Evolutionary conservation across 225 moss, liverwort and hornwort species (phyloP).

Genomic region (Pseudisothecium myosuroides): DNA sequence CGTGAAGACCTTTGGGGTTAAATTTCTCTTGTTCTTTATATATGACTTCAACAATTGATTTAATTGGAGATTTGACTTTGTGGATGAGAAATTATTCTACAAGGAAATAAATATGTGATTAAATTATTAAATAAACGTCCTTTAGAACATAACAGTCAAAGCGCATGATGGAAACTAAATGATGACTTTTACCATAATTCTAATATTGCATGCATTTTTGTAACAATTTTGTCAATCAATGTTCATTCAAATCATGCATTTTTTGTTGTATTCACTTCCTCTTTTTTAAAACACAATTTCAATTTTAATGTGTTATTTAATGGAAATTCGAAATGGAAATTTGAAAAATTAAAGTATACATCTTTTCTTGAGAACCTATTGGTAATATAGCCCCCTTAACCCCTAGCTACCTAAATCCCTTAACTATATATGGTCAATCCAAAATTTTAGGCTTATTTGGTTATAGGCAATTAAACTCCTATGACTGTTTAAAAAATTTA

Average conservation of each 20-base stretch:
- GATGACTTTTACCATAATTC: background rate
- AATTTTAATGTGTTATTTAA: background rate
- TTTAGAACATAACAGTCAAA: background rate
- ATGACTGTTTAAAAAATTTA: no score
- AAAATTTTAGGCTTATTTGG: no score
- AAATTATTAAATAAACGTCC: background rate
- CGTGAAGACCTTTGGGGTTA: no score
- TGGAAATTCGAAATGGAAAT: background rate
- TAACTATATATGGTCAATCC: no score
- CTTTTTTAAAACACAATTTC: background rate
- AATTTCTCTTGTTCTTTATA: no score
- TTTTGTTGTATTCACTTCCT: background rate
- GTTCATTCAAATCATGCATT: background rate
- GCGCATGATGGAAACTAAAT: no score
- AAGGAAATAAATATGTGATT: background rate
- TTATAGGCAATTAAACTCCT: no score
- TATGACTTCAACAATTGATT: background rate
- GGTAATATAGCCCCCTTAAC: background rate
- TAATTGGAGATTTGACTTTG: background rate
- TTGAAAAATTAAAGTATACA: no score
- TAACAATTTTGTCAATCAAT: background rate
- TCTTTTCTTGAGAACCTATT: background rate
- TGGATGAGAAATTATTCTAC: background rate
- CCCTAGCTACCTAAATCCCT: no score
- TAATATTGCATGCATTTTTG: no score